These are phyloP conservation scores for Ganoderma leucocontextum DNA, from an alignment of 1,284 basidiomycete species.

Conservation along the genomic window DNA sequence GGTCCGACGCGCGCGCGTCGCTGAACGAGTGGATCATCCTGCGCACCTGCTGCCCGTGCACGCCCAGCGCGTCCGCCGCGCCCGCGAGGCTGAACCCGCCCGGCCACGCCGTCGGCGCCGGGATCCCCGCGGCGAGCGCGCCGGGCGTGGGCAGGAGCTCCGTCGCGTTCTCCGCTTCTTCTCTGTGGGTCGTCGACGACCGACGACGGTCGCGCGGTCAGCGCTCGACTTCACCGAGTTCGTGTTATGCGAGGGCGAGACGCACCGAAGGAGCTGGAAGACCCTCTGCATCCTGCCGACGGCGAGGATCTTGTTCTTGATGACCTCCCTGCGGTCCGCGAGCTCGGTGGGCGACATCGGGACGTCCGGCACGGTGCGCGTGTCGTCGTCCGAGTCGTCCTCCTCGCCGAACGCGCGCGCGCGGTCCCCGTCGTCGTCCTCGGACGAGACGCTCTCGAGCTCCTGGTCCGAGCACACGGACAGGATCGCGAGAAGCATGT, in stretches of 20 bases:
- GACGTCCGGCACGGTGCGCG: slow-evolving; percentile 40
- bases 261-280: slow-evolving; percentile 87
- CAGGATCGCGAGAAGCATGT: slow-evolving; percentile 96
- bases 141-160: slow-evolving; percentile 62
- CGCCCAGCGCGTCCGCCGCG: slow-evolving; percentile 62
- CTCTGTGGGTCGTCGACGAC: slow-evolving; percentile 54
- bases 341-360: slow-evolving; percentile 48
- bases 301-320: slow-evolving; percentile 96
- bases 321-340: slow-evolving; percentile 70
- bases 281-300: slow-evolving; percentile 94
- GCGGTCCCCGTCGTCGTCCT: slow-evolving; percentile 48
- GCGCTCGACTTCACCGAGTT: slow-evolving; percentile 13
- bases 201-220: slow-evolving; percentile 4
- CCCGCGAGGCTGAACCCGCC: slow-evolving; percentile 50
- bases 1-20: slow-evolving; percentile 94
- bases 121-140: slow-evolving; percentile 46
- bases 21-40: slow-evolving; percentile 89
- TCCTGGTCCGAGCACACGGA: slow-evolving; percentile 96
- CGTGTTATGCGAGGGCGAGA: slow-evolving; percentile 13
- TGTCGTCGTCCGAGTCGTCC: slow-evolving; percentile 47
- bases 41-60: slow-evolving; percentile 71
- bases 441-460: slow-evolving; percentile 66
- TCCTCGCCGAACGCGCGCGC: slow-evolving; percentile 29
- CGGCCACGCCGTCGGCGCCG: slow-evolving; percentile 57
- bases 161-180: slow-evolving; percentile 94